Conservation (phyloP, 129 eudicot genomes). For the Flaveria bidentis region DNA sequence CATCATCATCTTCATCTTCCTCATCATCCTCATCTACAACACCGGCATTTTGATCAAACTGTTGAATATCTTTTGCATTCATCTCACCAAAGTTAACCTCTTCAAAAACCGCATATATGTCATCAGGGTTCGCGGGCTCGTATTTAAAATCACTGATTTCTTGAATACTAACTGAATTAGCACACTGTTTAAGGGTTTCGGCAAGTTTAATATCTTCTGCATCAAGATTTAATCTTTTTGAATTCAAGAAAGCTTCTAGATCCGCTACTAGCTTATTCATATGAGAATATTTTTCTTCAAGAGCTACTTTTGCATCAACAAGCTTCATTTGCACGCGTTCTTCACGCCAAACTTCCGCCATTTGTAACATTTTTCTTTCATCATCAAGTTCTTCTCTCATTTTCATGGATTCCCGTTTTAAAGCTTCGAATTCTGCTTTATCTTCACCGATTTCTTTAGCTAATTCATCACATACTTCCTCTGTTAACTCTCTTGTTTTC, state of each 20-base stretch:
- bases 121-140: slow-evolving; percentile 79
- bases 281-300: slow-evolving; percentile 69
- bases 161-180: slow-evolving; percentile 55
- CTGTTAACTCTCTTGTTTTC: slow-evolving; percentile 70
- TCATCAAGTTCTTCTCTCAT: slow-evolving; percentile 87
- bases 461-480: slow-evolving; percentile 91
- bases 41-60: slow-evolving; percentile 31
- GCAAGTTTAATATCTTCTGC: slow-evolving; percentile 52
- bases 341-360: slow-evolving; percentile 99
- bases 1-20: slow-evolving; percentile 45
- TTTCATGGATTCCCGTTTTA: slow-evolving; percentile 73
- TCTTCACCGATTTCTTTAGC: slow-evolving; percentile 95
- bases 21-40: slow-evolving; percentile 33
- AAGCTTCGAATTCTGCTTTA: slow-evolving; percentile 83
- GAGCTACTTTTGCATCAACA: slow-evolving; percentile 79
- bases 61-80: slow-evolving; percentile 58
- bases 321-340: slow-evolving; percentile 98
- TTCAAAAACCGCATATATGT: slow-evolving; percentile 72
- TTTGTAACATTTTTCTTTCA: slow-evolving; percentile 91
- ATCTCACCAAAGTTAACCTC: slow-evolving; percentile 64
- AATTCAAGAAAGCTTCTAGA: slow-evolving; percentile 59
- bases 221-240: slow-evolving; percentile 42
- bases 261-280: slow-evolving; percentile 60
- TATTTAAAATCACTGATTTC: slow-evolving; percentile 71
- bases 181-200: slow-evolving; percentile 55